A percentile compares a stretch with the other conserved stretches of the same genome.
Evolutionary conservation across 305 asterid species (phyloP).

Genomic region (Stenogyne calaminthoides): DNA sequence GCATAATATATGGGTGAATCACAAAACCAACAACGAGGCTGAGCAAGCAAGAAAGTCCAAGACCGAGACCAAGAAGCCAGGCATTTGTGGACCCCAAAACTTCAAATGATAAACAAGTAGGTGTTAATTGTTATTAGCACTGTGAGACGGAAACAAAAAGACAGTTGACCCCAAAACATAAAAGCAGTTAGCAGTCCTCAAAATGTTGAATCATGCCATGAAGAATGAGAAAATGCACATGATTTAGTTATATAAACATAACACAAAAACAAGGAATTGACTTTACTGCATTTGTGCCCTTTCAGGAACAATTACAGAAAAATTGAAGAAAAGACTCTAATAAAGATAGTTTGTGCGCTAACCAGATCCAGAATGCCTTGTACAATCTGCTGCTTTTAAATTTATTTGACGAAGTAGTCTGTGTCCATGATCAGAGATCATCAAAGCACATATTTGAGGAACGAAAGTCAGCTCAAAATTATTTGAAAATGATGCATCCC

Average conservation of each 20-base stretch:
- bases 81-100: constrained; percentile 56
- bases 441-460: constrained; percentile 70
- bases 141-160: not conserved
- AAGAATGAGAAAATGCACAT: constrained; percentile 2
- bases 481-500: constrained; percentile 68
- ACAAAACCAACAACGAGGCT: constrained; percentile 67
- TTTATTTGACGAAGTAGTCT: constrained; percentile 70
- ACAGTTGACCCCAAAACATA: not conserved
- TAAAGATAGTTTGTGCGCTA: constrained; percentile 18
- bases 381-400: constrained; percentile 69
- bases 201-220: not conserved
- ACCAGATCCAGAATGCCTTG: constrained; percentile 61
- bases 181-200: not conserved
- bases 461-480: constrained; percentile 55
- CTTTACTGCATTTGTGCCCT: not conserved
- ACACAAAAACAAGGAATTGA: not conserved
- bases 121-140: constrained; percentile 15
- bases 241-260: not conserved
- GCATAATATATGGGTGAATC: constrained; percentile 62
- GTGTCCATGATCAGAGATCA: constrained; percentile 69
- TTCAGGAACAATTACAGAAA: constrained; percentile 11
- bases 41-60: constrained; percentile 61
- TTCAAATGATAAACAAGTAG: constrained; percentile 30
- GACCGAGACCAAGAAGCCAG: constrained; percentile 63
- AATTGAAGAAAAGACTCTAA: not conserved